phyloP scores from a whole-genome alignment of 208 protist species.

The Trypanosoma rangeli region DNA sequence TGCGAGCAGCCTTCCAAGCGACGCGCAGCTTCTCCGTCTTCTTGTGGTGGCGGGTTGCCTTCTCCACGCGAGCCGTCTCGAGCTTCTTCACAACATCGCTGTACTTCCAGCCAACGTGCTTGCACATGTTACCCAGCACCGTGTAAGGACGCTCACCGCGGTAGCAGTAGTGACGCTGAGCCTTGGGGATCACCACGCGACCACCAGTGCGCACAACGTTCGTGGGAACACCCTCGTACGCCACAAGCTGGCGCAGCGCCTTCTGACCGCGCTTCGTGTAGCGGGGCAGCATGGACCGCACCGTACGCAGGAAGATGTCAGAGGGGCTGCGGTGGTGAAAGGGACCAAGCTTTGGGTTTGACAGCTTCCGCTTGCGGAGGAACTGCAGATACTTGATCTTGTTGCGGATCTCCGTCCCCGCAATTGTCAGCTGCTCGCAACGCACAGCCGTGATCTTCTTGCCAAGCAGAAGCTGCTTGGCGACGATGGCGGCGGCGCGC shows the following conservation, averaged over 20 bases:
- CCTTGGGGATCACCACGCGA: slow-evolving; percentile 68
- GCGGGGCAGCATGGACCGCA: slow-evolving; percentile 98
- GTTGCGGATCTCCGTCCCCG: slow-evolving; percentile 97
- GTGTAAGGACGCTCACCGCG: slow-evolving; percentile 79
- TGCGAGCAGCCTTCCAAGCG: slow-evolving; percentile 68
- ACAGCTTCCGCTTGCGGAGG: slow-evolving; percentile 96
- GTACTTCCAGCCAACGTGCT: slow-evolving; percentile 90
- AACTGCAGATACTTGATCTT: slow-evolving; percentile 95
- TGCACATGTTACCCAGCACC: slow-evolving; percentile 85
- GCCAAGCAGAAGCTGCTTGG: slow-evolving; percentile 97
- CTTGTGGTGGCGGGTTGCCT: slow-evolving; percentile 61
- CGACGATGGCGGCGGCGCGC: slow-evolving; percentile 96
- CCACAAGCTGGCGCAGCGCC: slow-evolving; percentile 71
- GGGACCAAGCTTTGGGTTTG: slow-evolving; percentile 97
- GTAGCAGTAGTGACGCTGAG: slow-evolving; percentile 78
- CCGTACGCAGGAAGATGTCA: slow-evolving; percentile 94
- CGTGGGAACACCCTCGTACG: slow-evolving; percentile 81
- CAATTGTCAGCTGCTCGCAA: slow-evolving; percentile 96
- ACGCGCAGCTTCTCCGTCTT: slow-evolving; percentile 71
- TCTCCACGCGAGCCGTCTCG: slow-evolving; percentile 75
- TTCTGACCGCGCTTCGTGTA: slow-evolving; percentile 86
- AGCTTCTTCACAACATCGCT: slow-evolving; percentile 79
- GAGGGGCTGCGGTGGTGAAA: slow-evolving; percentile 98
- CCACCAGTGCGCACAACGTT: slow-evolving; percentile 70
- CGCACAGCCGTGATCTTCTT: slow-evolving; percentile 97